Evolutionary conservation across 2,329 filamentous ascomycete species (phyloP).

Genomic region (Verticillium tricorpus): DNA sequence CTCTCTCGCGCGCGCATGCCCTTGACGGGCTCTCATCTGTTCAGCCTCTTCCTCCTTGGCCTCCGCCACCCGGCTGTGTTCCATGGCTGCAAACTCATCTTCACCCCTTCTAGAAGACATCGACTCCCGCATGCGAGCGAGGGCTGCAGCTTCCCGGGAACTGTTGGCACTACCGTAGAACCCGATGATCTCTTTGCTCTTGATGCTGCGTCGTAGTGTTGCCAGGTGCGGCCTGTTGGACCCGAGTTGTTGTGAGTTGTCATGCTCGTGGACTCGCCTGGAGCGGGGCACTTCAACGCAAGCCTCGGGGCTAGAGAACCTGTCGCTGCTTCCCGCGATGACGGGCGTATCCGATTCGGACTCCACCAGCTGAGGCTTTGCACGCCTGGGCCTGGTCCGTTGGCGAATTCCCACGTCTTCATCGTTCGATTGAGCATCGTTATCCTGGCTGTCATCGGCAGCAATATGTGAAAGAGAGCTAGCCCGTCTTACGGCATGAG

Average conservation of each 20-base stretch:
- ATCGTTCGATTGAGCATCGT: background rate
- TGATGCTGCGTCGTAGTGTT: slow-evolving; percentile 37
- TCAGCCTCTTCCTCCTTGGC: background rate
- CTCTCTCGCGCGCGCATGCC: background rate
- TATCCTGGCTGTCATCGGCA: background rate
- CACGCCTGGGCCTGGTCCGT: background rate
- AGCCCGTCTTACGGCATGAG: background rate
- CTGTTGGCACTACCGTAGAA: slow-evolving; percentile 15
- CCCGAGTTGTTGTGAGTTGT: background rate
- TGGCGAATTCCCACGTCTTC: background rate
- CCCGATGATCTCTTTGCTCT: slow-evolving; percentile 43
- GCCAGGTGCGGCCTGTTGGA: slow-evolving; percentile 29
- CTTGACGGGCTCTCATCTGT: background rate
- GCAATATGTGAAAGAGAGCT: background rate
- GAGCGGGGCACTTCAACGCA: background rate
- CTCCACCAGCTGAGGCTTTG: background rate
- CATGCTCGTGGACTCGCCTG: background rate
- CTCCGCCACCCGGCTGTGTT: background rate
- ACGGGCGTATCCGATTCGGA: background rate
- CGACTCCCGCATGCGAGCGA: background rate
- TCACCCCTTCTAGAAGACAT: background rate
- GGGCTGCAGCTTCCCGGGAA: background rate
- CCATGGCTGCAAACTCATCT: background rate
- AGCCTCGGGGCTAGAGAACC: background rate
- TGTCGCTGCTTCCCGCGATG: background rate